Base-by-base conservation (phyloP, 1,139 yeast genomes). In the Sugiyamaella sp. region DNA sequence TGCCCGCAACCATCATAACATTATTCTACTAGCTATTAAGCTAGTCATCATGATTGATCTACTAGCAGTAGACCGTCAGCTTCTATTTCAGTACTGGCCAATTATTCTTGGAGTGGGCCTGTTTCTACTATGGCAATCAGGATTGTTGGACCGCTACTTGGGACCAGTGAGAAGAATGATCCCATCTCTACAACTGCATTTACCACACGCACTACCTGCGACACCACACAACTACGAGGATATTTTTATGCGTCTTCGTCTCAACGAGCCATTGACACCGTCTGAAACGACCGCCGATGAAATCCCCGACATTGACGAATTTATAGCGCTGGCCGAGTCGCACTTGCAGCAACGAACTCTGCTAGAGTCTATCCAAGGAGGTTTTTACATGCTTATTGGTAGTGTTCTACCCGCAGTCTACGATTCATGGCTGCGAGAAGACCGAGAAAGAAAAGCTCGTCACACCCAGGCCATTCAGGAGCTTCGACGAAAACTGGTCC, bases 321-420 rank as follows among this genome's bases (percentile, higher is more conserved):
- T 22, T 14, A 25, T 41, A 10, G 53, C 48, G 8, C 40, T 29
- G 14, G 42, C 42, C 9, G 32, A 43, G 10, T n/a, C 35, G 1
- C 44, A 25, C 1, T 29, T 29, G 14, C 38, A 44, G 17, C 48
- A 44, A 24, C 49, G 41, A 12, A 22, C 51, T 14, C 19, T 50
- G 8, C 5, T 25, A 3, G 25, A 44, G 22, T 39, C 45, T 25
- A 33, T 55, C 2, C 46, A 46, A 19, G 47, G 35, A 19, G 49
- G 53, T 2, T 39, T 49, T 4, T 44, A 57, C 21, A 54, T 66
- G 52, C 56, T 64, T 39, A 27, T 65, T 10, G 63, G 60, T 17
- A 64, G 66, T 38, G 22, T 64, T 32, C 46, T 64, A 20, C 68
- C 68, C 0, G 54, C 60, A n/a, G 49, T 63, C 24, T 56, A 62